These are phyloP conservation scores for Truncatella angustata DNA, from an alignment of 2,329 filamentous ascomycete genomes.

Conservation along the genomic window DNA sequence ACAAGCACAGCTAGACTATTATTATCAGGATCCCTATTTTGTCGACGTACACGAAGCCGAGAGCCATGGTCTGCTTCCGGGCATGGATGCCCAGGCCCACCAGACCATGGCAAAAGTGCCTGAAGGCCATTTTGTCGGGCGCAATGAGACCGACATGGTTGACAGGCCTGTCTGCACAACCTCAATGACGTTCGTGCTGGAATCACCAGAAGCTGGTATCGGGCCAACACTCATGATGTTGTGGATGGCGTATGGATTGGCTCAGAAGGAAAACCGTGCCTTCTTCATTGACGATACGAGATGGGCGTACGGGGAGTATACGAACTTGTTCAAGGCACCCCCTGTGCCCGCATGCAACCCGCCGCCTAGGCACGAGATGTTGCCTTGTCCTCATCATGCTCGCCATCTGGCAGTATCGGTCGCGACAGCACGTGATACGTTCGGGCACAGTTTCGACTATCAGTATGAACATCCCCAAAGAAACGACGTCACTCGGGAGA, in stretches of 20 bases:
- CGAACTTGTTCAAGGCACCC: slow-evolving; percentile 67
- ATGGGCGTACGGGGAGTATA: slow-evolving; percentile 79
- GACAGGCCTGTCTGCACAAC: slow-evolving; percentile 61
- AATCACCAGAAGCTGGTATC: slow-evolving; percentile 71
- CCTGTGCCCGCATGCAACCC: slow-evolving; percentile 65
- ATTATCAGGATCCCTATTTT: slow-evolving; percentile 65
- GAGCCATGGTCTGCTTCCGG: slow-evolving; percentile 58
- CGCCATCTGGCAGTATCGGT: slow-evolving; percentile 72
- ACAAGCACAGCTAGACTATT: slow-evolving; percentile 50
- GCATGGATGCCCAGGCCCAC: slow-evolving; percentile 35
- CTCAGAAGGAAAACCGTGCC: slow-evolving; percentile 67
- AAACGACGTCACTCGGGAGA: slow-evolving; percentile 49
- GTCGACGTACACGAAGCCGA: slow-evolving; percentile 75
- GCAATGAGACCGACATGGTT: slow-evolving; percentile 40
- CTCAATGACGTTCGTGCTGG: slow-evolving; percentile 76
- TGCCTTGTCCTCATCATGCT: slow-evolving; percentile 76
- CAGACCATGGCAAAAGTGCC: slow-evolving; percentile 32
- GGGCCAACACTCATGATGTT: slow-evolving; percentile 74
- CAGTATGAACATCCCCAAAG: slow-evolving; percentile 49
- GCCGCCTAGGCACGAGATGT: slow-evolving; percentile 71
- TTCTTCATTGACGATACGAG: slow-evolving; percentile 85
- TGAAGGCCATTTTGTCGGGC: slow-evolving; percentile 42
- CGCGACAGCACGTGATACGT: slow-evolving; percentile 62
- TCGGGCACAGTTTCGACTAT: slow-evolving; percentile 58
- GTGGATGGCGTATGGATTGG: slow-evolving; percentile 82